phyloP scores from a whole-genome alignment of 306 rosid species.

The Coriaria nepalensis region DNA sequence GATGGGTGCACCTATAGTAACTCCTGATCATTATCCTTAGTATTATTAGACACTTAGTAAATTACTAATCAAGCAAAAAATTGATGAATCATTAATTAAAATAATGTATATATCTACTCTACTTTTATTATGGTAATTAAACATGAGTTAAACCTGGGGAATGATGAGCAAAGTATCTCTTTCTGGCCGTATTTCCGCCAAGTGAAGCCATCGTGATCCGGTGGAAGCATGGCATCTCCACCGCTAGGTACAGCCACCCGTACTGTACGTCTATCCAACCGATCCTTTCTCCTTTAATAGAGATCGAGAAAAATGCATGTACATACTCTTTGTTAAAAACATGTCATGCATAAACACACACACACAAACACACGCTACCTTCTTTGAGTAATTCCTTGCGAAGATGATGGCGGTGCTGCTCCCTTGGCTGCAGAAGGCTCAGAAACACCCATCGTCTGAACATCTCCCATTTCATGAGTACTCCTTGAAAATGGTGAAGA shows the following conservation, averaged over 20 bases:
- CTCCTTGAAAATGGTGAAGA: too few species aligned
- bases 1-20: conserved; percentile 70
- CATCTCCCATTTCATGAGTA: too few species aligned
- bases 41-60: background rate
- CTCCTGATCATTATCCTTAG: conserved; percentile 17
- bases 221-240: conserved; percentile 62
- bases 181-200: conserved; percentile 88
- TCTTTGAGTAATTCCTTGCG: too few species aligned
- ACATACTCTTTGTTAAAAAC: too few species aligned
- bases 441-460: too few species aligned
- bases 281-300: conserved; percentile 26
- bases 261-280: conserved; percentile 16
- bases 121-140: too few species aligned
- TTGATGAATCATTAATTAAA: too few species aligned
- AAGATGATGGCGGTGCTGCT: conserved; percentile 6
- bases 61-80: too few species aligned
- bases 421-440: conserved; percentile 3
- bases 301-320: too few species aligned
- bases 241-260: conserved; percentile 41
- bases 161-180: conserved; percentile 50
- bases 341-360: background rate
- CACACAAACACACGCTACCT: too few species aligned
- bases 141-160: conserved; percentile 35
- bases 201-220: conserved; percentile 47
- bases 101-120: too few species aligned